Base-by-base conservation (phyloP, 106 monocot genomes). In the Ottelia alismoides region DNA sequence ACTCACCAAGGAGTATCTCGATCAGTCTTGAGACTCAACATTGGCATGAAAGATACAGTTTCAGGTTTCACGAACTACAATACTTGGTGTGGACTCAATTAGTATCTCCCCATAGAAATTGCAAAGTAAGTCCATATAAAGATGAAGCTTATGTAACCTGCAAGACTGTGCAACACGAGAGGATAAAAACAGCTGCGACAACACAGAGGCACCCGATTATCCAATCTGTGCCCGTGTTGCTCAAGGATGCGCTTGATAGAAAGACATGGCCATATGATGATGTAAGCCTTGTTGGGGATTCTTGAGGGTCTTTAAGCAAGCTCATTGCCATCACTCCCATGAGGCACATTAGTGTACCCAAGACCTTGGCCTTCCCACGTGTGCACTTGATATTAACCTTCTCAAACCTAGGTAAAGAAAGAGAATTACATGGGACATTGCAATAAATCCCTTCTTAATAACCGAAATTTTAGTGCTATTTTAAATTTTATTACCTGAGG, bases 261-360 rank as follows among this genome's bases (percentile, higher is more conserved):
- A 4, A 1, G 47, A 29, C 26, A 47, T 6, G 67, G 30, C 26
- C 20, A 30, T 11, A 18, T n/a, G 45, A 17, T n/a, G n/a, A n/a
- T n/a, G n/a, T n/a, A n/a, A n/a, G n/a, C n/a, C n/a, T 0, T 11
- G 56, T 2, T 3, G 45, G 2, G 4, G 72, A 30, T 2, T 47
- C 19, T 0, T 53, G 16, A 25, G 83, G 70, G 70, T 49, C 80
- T 46, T 83, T 83, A 52, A 83, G 51, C 22, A 83, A 31, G 58
- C 79, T 77, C 76, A 89, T 89, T 1, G 69, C 57, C 14, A 83
- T 63, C 11, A 61, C 73, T 0, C 88, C 88, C 20, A 62, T 21
- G 64, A 89, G 52, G 69, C 88, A 89, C 51, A 89, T 48, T 27
- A 77, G 47, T 7, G 88, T 83, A 6, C 88, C 88, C 24, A 89